A percentile compares a stretch with the other conserved stretches of the same genome.
Conservation (phyloP, 2,329 filamentous ascomycete species). For the Arthrobotrys iridis region DNA sequence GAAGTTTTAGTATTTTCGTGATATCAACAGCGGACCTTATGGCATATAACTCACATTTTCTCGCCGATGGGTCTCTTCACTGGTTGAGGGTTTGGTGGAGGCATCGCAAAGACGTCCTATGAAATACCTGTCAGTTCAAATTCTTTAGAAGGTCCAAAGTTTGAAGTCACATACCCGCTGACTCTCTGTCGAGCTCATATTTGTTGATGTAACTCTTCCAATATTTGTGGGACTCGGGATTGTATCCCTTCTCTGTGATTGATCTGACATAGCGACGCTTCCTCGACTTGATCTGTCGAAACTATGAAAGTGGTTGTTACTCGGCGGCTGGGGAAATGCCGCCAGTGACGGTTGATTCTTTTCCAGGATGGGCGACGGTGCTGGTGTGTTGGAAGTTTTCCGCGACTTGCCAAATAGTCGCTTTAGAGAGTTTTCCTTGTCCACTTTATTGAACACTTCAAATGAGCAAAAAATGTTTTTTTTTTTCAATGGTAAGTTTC, state of each 20-base stretch:
- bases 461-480: neutral
- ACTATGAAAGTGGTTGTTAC: conserved; percentile 24
- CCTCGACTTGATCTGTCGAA: conserved; percentile 45
- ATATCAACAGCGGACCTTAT: neutral
- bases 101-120: conserved; percentile 45
- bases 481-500: neutral
- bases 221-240: conserved; percentile 44
- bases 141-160: neutral
- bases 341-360: conserved; percentile 12
- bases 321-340: conserved; percentile 27
- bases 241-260: conserved; percentile 33
- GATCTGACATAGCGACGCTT: conserved; percentile 46
- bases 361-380: conserved; percentile 1
- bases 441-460: conserved; percentile 38
- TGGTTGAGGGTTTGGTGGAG: conserved; percentile 30
- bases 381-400: conserved; percentile 31
- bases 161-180: conserved; percentile 24
- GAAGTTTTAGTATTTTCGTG: neutral
- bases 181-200: conserved; percentile 44
- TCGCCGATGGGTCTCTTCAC: conserved; percentile 43
- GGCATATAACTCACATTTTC: conserved; percentile 34
- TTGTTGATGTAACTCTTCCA: conserved; percentile 39
- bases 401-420: conserved; percentile 51
- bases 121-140: conserved; percentile 5
- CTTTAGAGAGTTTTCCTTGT: conserved; percentile 33